Percentiles rank a stretch among this genome's conserved stretches.
Conservation (phyloP, 2,329 filamentous ascomycete species). For the Cadophora sp. region DNA sequence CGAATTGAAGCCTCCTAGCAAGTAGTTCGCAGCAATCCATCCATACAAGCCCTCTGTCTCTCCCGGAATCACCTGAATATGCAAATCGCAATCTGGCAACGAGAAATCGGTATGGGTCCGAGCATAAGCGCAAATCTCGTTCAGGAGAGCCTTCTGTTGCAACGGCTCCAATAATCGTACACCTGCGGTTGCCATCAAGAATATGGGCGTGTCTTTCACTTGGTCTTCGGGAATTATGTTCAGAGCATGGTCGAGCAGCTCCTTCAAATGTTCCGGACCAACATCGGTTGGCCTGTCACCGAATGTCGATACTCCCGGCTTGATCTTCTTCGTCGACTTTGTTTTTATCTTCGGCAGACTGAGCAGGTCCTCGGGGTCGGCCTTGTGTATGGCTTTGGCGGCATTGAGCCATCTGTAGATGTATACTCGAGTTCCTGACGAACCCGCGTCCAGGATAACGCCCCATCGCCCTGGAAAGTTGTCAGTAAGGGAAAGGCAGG, state of each 20-base stretch:
- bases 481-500: slow-evolving; percentile 17
- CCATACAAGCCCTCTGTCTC: slow-evolving; percentile 96
- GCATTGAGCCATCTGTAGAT: slow-evolving; percentile 93
- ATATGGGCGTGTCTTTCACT: slow-evolving; percentile 85
- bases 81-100: slow-evolving; percentile 85
- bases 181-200: slow-evolving; percentile 93
- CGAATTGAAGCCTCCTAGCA: slow-evolving; percentile 87
- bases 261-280: slow-evolving; percentile 80
- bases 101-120: slow-evolving; percentile 78
- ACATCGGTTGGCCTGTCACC: slow-evolving; percentile 77
- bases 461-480: slow-evolving; percentile 68
- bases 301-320: slow-evolving; percentile 91
- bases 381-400: slow-evolving; percentile 67
- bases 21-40: slow-evolving; percentile 96
- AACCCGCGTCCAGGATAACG: slow-evolving; percentile 96
- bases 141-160: slow-evolving; percentile 75
- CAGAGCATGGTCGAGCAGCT: slow-evolving; percentile 82
- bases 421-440: slow-evolving; percentile 93
- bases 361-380: slow-evolving; percentile 63
- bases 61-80: slow-evolving; percentile 93
- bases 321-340: slow-evolving; percentile 90
- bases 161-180: slow-evolving; percentile 83
- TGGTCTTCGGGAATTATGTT: slow-evolving; percentile 78
- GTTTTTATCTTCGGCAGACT: slow-evolving; percentile 82
- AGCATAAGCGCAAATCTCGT: slow-evolving; percentile 84